Percentiles rank a stretch among this genome's conserved stretches.
Conservation (phyloP, 371 early-diverging fungal genomes). For the Enterocytospora artemiae region DNA sequence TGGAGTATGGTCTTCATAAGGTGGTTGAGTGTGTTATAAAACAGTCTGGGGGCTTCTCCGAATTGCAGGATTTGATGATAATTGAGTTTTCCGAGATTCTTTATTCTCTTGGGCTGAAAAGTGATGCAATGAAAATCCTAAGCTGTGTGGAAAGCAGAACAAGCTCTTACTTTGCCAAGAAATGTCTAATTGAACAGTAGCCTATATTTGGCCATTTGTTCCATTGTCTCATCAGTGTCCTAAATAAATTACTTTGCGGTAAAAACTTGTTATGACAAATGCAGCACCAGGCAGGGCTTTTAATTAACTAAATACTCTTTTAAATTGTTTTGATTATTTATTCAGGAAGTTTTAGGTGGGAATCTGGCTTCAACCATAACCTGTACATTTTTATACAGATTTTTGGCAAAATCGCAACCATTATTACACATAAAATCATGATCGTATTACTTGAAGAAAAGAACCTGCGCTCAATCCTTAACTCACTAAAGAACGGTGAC, state of each 20-base stretch:
- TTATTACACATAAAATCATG: background rate
- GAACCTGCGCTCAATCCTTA: background rate
- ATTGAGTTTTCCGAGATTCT: conserved; percentile 49
- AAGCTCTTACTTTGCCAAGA: conserved; percentile 41
- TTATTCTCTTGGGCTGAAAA: conserved; percentile 3
- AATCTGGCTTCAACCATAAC: background rate
- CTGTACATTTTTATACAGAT: background rate
- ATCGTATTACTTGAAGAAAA: background rate
- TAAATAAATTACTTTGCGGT: too few species aligned
- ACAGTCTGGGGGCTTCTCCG: conserved; percentile 14
- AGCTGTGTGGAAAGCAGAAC: conserved; percentile 37
- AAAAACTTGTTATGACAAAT: too few species aligned
- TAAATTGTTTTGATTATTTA: conserved; percentile 1
- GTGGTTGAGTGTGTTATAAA: background rate
- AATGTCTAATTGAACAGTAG: conserved; percentile 28
- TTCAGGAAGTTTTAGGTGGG: conserved; percentile 2
- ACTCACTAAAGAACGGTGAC: conserved; percentile 1
- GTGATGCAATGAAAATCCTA: conserved; percentile 25
- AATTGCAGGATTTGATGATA: conserved; percentile 43
- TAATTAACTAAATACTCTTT: too few species aligned
- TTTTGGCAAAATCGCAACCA: background rate
- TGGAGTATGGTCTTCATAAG: conserved; percentile 7
- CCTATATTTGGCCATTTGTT: too few species aligned
- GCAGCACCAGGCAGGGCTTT: too few species aligned
- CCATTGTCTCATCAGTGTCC: too few species aligned